These are phyloP conservation scores for Coccomyxa subellipsoidea DNA, from an alignment of 163 green algal species.

Conservation along the genomic window DNA sequence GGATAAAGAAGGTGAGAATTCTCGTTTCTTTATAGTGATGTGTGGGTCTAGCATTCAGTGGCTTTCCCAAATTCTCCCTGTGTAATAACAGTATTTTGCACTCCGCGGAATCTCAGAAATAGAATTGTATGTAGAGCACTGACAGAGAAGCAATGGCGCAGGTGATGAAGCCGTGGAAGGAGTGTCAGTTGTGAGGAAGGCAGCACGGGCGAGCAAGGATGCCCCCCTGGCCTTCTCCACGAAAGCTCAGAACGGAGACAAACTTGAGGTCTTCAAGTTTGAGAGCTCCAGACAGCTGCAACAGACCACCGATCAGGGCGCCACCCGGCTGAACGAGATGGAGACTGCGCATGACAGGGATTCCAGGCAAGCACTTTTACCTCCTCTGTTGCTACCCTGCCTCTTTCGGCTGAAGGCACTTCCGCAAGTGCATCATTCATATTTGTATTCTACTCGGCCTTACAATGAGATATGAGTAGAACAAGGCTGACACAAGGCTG, in stretches of 20 bases:
- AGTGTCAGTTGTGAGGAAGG: slow-evolving; percentile 11
- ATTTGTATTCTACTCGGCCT: too few species aligned
- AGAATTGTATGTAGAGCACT: too few species aligned
- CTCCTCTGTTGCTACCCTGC: not conserved
- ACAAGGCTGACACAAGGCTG: too few species aligned
- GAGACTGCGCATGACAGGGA: slow-evolving; percentile 87
- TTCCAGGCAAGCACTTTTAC: slow-evolving; percentile 34
- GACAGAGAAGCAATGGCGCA: not conserved
- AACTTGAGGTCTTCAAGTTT: slow-evolving; percentile 54
- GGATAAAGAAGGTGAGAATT: not conserved
- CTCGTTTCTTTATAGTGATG: too few species aligned
- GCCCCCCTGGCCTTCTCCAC: slow-evolving; percentile 58
- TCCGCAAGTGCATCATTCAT: not conserved
- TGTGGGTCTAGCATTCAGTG: too few species aligned
- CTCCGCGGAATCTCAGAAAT: too few species aligned
- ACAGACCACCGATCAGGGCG: slow-evolving; percentile 53
- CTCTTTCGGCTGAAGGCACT: too few species aligned
- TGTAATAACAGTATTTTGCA: too few species aligned
- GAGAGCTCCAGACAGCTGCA: slow-evolving; percentile 61
- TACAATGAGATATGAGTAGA: too few species aligned
- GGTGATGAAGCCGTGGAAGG: not conserved
- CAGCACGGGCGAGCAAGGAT: slow-evolving; percentile 12
- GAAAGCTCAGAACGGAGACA: slow-evolving; percentile 29
- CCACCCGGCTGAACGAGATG: slow-evolving; percentile 74
- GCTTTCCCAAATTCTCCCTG: too few species aligned